A percentile compares a stretch with the other conserved stretches of the same genome.
Conservation (phyloP, 768 basidiomycete genomes). For the Suillus weaverae region DNA sequence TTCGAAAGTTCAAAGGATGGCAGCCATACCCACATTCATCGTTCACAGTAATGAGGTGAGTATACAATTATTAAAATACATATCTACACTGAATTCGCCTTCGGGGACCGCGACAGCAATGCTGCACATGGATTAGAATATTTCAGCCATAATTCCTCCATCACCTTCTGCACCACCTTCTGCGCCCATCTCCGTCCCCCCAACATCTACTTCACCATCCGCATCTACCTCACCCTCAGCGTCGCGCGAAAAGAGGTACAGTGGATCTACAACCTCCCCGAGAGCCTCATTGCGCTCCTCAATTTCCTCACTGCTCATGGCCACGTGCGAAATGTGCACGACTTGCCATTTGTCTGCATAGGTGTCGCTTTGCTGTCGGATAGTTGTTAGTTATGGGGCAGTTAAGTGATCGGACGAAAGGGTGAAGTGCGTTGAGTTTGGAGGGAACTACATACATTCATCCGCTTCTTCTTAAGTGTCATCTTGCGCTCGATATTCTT, state of each 20-base stretch:
- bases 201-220: slow-evolving; percentile 52
- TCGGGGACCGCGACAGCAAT: not conserved
- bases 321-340: slow-evolving; percentile 68
- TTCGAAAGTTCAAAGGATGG: not conserved
- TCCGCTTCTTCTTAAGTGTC: slow-evolving; percentile 81
- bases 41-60: not conserved
- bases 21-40: not conserved
- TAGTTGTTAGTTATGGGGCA: slow-evolving; percentile 6
- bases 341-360: slow-evolving; percentile 83
- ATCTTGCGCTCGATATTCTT: slow-evolving; percentile 90
- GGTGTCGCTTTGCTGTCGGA: slow-evolving; percentile 59
- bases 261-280: slow-evolving; percentile 74
- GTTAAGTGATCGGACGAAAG: not conserved
- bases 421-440: not conserved
- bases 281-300: slow-evolving; percentile 77
- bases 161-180: slow-evolving; percentile 42
- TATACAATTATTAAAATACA: not conserved
- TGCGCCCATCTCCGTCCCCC: slow-evolving; percentile 43
- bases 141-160: slow-evolving; percentile 33
- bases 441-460: slow-evolving; percentile 54
- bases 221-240: slow-evolving; percentile 60
- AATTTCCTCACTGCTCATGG: slow-evolving; percentile 72
- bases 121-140: slow-evolving; percentile 21
- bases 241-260: slow-evolving; percentile 50
- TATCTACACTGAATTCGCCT: not conserved